These are phyloP conservation scores for Colletotrichum brevisporum DNA, from an alignment of 2,329 filamentous ascomycete genomes.

Conservation along the genomic window DNA sequence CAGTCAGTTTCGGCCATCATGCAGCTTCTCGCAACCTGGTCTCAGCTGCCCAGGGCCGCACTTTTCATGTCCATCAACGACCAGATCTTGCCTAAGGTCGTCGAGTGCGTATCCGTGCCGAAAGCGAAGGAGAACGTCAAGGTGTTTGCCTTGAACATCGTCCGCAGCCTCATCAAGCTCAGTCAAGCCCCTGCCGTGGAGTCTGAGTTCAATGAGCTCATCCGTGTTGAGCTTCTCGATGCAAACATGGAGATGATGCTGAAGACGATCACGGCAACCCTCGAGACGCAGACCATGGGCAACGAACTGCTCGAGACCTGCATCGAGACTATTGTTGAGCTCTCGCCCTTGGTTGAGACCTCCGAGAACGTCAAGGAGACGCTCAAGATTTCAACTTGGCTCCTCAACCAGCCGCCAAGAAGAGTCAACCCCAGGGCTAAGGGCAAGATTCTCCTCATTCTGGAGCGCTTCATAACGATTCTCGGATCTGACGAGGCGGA, in stretches of 20 bases:
- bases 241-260: conserved; percentile 73
- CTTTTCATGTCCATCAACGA: conserved; percentile 75
- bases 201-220: conserved; percentile 68
- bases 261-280: conserved; percentile 76
- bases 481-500: conserved; percentile 51
- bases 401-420: conserved; percentile 87
- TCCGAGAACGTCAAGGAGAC: conserved; percentile 81
- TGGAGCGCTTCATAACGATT: conserved; percentile 84
- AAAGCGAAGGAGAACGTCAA: conserved; percentile 91
- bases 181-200: conserved; percentile 68
- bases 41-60: conserved; percentile 75
- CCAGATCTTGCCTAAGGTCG: conserved; percentile 78
- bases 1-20: conserved; percentile 90
- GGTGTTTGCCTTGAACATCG: conserved; percentile 81
- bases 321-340: conserved; percentile 82
- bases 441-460: conserved; percentile 81
- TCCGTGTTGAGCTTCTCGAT: conserved; percentile 69
- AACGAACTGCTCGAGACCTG: conserved; percentile 84
- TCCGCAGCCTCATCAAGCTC: conserved; percentile 77
- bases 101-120: conserved; percentile 78
- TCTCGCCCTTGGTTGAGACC: conserved; percentile 79
- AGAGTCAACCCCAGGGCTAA: conserved; percentile 88
- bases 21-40: conserved; percentile 86
- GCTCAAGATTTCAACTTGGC: conserved; percentile 83
- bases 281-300: conserved; percentile 72